Evolutionary conservation across 352 stramenopile genomes (phyloP).

Genomic region (Globisporangium splendens): DNA sequence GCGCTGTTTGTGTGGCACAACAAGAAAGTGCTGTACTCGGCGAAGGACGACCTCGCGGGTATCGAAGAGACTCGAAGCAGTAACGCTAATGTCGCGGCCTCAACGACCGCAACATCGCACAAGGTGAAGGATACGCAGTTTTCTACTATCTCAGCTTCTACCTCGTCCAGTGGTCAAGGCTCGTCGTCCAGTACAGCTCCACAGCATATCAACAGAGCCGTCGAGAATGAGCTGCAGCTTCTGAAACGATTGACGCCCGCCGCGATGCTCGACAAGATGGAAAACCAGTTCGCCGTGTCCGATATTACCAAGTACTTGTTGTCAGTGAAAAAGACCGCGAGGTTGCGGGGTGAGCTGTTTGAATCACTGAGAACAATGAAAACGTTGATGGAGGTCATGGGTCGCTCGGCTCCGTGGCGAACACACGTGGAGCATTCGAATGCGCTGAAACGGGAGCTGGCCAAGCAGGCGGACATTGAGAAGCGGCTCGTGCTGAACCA

Average conservation of each 20-base stretch:
- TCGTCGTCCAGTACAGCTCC: not conserved
- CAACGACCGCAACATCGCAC: not conserved
- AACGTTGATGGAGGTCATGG: slow-evolving; percentile 53
- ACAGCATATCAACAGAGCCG: not conserved
- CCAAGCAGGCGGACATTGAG: slow-evolving; percentile 49
- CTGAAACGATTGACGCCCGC: slow-evolving; percentile 42
- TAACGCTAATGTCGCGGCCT: not conserved
- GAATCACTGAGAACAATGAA: slow-evolving; percentile 47
- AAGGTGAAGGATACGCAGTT: not conserved
- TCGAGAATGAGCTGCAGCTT: slow-evolving; percentile 22
- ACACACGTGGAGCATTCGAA: slow-evolving; percentile 64
- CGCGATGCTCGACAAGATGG: slow-evolving; percentile 38
- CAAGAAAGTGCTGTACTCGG: slow-evolving; percentile 48
- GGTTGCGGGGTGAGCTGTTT: slow-evolving; percentile 31
- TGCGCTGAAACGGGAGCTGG: slow-evolving; percentile 50
- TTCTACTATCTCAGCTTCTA: not conserved
- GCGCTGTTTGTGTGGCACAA: slow-evolving; percentile 74
- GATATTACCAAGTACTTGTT: slow-evolving; percentile 31
- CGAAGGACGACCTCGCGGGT: slow-evolving; percentile 31
- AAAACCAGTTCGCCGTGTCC: slow-evolving; percentile 26
- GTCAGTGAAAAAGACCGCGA: slow-evolving; percentile 21
- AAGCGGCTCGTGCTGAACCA: slow-evolving; percentile 52
- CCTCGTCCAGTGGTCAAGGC: not conserved
- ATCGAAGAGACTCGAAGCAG: slow-evolving; percentile 3
- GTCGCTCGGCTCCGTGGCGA: slow-evolving; percentile 54